phyloP scores from a whole-genome alignment of 345 rosid genomes.

The Lepidium didymum region DNA sequence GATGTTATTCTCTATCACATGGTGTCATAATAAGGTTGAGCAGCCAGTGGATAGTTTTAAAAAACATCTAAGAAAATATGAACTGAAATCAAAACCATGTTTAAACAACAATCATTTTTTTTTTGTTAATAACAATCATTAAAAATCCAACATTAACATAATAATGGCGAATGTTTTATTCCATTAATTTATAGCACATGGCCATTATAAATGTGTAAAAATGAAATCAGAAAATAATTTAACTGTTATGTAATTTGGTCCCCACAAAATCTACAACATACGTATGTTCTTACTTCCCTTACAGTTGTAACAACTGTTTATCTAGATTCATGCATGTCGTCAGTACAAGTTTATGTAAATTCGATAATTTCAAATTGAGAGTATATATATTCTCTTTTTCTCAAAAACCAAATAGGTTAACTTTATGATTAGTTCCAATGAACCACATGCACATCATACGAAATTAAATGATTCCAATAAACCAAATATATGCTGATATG shows the following conservation, averaged over 20 bases:
- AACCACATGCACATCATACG: background rate
- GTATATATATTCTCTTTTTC: background rate
- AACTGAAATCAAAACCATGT: background rate
- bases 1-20: background rate
- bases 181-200: too few relatives aligned
- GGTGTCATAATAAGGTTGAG: background rate
- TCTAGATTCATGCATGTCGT: background rate
- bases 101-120: background rate
- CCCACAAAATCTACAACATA: constrained; percentile 12
- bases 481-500: too few relatives aligned
- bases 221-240: background rate
- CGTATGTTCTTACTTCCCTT: background rate
- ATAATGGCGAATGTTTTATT: too few relatives aligned
- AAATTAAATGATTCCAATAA: too few relatives aligned
- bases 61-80: too few relatives aligned
- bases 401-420: background rate
- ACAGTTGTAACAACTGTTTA: constrained; percentile 7
- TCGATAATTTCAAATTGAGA: background rate
- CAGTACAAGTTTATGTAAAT: background rate
- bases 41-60: background rate
- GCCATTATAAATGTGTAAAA: background rate
- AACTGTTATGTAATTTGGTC: background rate
- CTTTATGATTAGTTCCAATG: background rate
- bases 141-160: too few relatives aligned
- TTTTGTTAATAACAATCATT: too few relatives aligned